These are phyloP conservation scores for Aspergillus biplanus DNA, from an alignment of 495 filamentous ascomycete genomes.

Conservation along the genomic window DNA sequence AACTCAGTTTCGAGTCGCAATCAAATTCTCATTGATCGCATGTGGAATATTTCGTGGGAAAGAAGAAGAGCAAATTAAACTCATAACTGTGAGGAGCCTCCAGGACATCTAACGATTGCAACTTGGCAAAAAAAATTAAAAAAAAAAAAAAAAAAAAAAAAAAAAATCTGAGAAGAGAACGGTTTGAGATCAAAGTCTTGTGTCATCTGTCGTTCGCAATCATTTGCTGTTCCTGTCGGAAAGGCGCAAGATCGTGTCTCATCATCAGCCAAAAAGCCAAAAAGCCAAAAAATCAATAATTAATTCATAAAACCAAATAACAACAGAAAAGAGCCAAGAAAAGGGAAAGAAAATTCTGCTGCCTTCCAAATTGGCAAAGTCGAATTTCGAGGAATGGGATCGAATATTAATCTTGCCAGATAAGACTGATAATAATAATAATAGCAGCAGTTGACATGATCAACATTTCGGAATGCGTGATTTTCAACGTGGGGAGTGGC, in stretches of 20 bases:
- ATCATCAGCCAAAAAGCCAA: too few species aligned
- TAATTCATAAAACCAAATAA: not conserved
- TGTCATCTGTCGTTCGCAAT: too few species aligned
- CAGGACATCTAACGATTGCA: not conserved
- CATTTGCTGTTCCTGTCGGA: too few species aligned
- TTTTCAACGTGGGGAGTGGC: constrained; percentile 3
- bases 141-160: not conserved
- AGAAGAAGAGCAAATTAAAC: too few species aligned
- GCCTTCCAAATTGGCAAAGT: not conserved
- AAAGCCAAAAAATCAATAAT: too few species aligned
- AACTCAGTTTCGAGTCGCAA: too few species aligned
- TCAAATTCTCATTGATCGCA: too few species aligned
- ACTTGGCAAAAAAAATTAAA: not conserved
- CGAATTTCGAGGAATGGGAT: not conserved
- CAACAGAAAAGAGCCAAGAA: not conserved
- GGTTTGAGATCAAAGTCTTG: not conserved
- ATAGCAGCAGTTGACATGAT: not conserved
- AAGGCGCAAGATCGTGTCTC: too few species aligned
- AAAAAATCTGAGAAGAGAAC: not conserved
- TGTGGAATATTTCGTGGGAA: too few species aligned
- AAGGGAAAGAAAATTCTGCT: not conserved
- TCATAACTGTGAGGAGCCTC: too few species aligned
- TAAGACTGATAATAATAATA: too few species aligned
- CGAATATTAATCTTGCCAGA: not conserved
- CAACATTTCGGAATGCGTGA: not conserved